Evolutionary conservation across 495 filamentous ascomycete genomes (phyloP), one percentile per base, ranked within the genome.

Genomic region (Hamigera avellanea): DNA sequence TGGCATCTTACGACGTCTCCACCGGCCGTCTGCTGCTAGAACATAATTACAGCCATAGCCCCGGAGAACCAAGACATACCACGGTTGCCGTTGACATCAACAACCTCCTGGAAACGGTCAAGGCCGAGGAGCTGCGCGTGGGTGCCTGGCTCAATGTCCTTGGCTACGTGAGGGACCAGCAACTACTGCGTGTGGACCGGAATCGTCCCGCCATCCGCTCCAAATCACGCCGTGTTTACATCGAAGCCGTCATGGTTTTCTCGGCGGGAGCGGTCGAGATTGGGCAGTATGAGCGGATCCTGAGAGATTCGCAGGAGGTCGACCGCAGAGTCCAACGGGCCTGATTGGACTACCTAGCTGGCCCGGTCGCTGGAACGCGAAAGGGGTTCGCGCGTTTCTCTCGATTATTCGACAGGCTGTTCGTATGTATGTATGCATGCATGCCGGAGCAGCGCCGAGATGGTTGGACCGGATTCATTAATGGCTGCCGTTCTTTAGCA

Each of bases 121-220:
- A 75, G 14, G 53, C 69, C 19, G 74, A 79, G 35, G 75, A 84
- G 18, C 67, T 78, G 36, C 66, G 75, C 27, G 61, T 81, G 5
- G 91, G 91, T n/a, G 73, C 81, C 32, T 98, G 91, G 91, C 53
- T 95, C 14, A 91, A 94, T 54, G 72, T 95, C 0, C 70, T 95
- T 36, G 91, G 89, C 2, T 94, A 94, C 54, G 66, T 93, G 25
- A 67, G 49, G 41, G 51, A 52, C 12, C 12, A 26, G 16, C 25
- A 7, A 53, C 49, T 4, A 48, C 43, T 23, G 26, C 35, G 8
- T 47, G 43, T 8, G 44, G 26, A 16, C 40, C 38, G n/a, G 25
- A 28, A 15, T 25, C 43, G 14, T 19, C 26, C 32, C 6, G 40
- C 18, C 13, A 18, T 14, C 26, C 36, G 35, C 30, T 26, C 35